Evolutionary conservation across 164 flowering plant genomes (phyloP).

Genomic region (Santalum album): DNA sequence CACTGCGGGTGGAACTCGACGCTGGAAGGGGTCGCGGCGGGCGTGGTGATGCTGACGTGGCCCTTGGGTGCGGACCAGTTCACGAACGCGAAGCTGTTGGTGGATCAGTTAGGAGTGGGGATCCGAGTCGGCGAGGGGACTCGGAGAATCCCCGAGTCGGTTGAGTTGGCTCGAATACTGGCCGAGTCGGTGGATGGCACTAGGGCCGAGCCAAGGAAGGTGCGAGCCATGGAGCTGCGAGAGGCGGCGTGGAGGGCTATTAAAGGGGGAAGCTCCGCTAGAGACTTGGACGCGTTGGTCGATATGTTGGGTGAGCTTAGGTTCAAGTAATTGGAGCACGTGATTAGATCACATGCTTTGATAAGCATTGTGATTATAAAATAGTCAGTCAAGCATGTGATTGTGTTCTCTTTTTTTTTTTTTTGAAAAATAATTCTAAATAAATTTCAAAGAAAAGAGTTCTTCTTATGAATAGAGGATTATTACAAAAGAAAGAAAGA

Average conservation of each 20-base stretch:
- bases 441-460: too few relatives aligned
- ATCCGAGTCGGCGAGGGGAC: slow-evolving; percentile 24
- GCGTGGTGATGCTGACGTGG: slow-evolving; percentile 43
- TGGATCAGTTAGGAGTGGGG: slow-evolving; percentile 25
- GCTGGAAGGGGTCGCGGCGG: slow-evolving; percentile 31
- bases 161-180: slow-evolving; percentile 15
- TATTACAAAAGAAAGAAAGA: too few relatives aligned
- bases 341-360: too few relatives aligned
- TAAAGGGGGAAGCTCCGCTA: slow-evolving; percentile 20
- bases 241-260: slow-evolving; percentile 13
- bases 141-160: slow-evolving; percentile 20
- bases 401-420: too few relatives aligned
- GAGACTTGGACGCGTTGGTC: slow-evolving; percentile 17
- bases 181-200: slow-evolving; percentile 16
- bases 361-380: too few relatives aligned
- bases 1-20: slow-evolving; percentile 58
- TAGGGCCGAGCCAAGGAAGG: neutral
- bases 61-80: slow-evolving; percentile 49
- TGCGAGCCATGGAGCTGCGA: slow-evolving; percentile 13
- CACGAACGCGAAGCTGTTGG: slow-evolving; percentile 27
- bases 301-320: too few relatives aligned
- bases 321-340: too few relatives aligned
- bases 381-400: too few relatives aligned
- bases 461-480: too few relatives aligned
- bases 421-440: too few relatives aligned